Base-by-base conservation (phyloP, 441 rosid genomes). In the Geranium incanum region DNA sequence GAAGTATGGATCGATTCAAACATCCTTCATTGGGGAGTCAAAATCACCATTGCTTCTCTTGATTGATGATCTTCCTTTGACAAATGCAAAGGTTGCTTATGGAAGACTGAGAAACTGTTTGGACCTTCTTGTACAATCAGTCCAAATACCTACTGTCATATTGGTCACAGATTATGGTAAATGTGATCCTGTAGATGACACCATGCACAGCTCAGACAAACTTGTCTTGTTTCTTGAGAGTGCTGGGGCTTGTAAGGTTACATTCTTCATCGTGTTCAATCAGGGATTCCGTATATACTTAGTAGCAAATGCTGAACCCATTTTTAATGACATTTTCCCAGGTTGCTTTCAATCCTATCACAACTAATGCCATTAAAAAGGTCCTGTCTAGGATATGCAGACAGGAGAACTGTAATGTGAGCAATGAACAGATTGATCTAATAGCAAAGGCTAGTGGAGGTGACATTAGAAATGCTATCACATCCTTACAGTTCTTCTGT, bases 401-500 rank as follows among this genome's bases (percentile, higher is more conserved):
- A 74, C 86, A 74, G 72, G 97, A 94, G 82, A 82, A 75, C 9
- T 79, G 82, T 76, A 74, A 76, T 81, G 81, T 88, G 70, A 73
- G 84, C 57, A 65, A 84, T 67, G 85, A 86, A 80, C 87, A 86
- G 79, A 77, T 92, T 80, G 94, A 94, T 82, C 76, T 85, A 75
- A 84, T 92, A 62, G 90, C 93, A 52, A 87, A 80, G 76, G 84
- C 88, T 73, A 83, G 97, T 76, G 97, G 97, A 78, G 98, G 97
- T 64, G 99, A 94, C 84, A 88, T 94, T 76, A 87, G 99, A 82
- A 86, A 92, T 72, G 99, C 97, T 45, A 86, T 94, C 73, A 85
- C 91, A 67, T 86, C 97, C 72, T 83, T 94, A 72, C 99, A 92
- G 81, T 86, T 91, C 77, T 87, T 83, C 68, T 90, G 87, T 64